A percentile compares a stretch with the other conserved stretches of the same genome.
These are phyloP conservation scores for Populus deltoides DNA, from an alignment of 345 rosid genomes.

Conservation along the genomic window DNA sequence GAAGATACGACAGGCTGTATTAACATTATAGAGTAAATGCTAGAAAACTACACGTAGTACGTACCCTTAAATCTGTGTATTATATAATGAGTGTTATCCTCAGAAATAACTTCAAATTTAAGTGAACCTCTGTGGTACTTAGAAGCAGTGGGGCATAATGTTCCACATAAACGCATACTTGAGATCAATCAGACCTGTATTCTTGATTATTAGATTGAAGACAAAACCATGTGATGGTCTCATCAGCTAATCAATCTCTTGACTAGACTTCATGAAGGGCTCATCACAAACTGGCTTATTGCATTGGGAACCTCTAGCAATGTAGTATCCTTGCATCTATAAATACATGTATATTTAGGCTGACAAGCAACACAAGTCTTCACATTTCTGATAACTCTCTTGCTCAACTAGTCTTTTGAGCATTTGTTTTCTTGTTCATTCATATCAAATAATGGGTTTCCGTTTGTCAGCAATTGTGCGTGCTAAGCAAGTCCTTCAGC, in stretches of 20 bases:
- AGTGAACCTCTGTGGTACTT: not conserved
- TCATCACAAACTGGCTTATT: not conserved
- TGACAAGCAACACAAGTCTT: not conserved
- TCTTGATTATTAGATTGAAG: not conserved
- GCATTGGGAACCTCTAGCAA: not conserved
- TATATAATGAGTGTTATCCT: no score
- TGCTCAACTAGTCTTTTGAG: not conserved
- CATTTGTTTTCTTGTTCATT: not conserved
- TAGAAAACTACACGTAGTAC: no score
- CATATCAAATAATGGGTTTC: not conserved
- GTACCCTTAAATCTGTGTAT: no score
- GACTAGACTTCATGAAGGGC: not conserved
- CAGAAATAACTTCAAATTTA: no score
- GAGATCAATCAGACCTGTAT: not conserved
- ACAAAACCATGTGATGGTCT: constrained; percentile 9
- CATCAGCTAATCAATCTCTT: not conserved
- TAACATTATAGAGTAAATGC: no score
- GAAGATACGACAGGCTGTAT: no score
- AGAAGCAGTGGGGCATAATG: not conserved
- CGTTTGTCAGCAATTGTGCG: not conserved
- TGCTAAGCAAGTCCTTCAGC: not conserved
- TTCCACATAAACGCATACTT: not conserved
- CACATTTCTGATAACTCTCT: not conserved
- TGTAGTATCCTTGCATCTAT: not conserved
- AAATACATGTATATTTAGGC: not conserved